These are phyloP conservation scores for Fraxinus americana DNA, from an alignment of 257 asterid species.

Conservation along the genomic window DNA sequence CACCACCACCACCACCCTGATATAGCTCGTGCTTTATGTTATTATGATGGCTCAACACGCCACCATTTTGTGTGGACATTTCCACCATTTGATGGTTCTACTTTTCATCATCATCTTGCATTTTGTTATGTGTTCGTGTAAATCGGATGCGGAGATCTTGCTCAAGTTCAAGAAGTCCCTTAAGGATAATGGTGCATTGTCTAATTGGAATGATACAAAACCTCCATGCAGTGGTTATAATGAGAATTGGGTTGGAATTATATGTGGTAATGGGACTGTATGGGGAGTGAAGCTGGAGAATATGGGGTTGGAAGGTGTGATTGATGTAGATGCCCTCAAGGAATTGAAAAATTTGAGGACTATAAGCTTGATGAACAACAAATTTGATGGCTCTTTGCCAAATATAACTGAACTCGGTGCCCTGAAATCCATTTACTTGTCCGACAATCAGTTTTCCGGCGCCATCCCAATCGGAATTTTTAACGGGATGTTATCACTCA, in stretches of 20 bases:
- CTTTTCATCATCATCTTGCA: slow-evolving; percentile 11
- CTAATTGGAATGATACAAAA: slow-evolving; percentile 38
- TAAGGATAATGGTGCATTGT: slow-evolving; percentile 24
- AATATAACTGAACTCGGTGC: slow-evolving; percentile 31
- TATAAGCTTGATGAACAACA: slow-evolving; percentile 50
- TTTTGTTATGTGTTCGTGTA: neutral
- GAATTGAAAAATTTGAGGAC: slow-evolving; percentile 40
- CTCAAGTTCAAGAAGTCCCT: slow-evolving; percentile 45
- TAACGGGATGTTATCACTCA: slow-evolving; percentile 45
- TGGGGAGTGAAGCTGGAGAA: slow-evolving; percentile 52
- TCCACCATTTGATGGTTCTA: neutral
- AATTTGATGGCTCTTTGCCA: slow-evolving; percentile 52
- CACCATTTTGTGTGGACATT: neutral
- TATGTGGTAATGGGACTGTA: slow-evolving; percentile 41
- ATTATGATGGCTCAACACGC: slow-evolving; percentile 29
- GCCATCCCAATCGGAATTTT: slow-evolving; percentile 34
- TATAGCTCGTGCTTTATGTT: neutral
- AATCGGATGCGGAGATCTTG: slow-evolving; percentile 30
- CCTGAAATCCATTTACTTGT: slow-evolving; percentile 41
- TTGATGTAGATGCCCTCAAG: slow-evolving; percentile 48
- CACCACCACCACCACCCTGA: slow-evolving; percentile 24
- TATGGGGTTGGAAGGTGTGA: slow-evolving; percentile 47
- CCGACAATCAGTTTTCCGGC: slow-evolving; percentile 54
- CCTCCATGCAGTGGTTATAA: slow-evolving; percentile 43
- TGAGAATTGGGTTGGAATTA: slow-evolving; percentile 45